These are phyloP conservation scores for Castanea sativa DNA, from an alignment of 306 rosid genomes.

Conservation along the genomic window DNA sequence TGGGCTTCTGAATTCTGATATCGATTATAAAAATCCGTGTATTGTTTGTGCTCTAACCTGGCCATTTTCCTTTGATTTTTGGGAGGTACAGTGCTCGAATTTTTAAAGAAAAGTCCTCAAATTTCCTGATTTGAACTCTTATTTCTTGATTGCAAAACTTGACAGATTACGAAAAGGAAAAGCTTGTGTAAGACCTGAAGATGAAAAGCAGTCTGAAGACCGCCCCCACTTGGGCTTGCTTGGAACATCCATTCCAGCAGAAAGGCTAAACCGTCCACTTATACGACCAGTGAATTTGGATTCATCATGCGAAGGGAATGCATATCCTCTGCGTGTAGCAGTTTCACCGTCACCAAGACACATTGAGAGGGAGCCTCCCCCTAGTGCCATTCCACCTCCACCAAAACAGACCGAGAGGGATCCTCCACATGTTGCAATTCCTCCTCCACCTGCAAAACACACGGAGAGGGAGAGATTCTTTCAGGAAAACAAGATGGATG, in stretches of 20 bases:
- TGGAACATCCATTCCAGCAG: constrained; percentile 47
- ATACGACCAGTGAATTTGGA: constrained; percentile 63
- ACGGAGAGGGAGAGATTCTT: constrained; percentile 79
- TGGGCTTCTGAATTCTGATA: background rate
- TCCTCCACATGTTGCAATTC: constrained; percentile 45
- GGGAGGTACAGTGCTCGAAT: constrained; percentile 5
- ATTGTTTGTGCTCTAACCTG: background rate
- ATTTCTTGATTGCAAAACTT: constrained; percentile 14
- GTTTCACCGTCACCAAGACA: background rate
- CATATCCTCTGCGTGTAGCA: constrained; percentile 33
- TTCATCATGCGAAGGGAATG: constrained; percentile 35
- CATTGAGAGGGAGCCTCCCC: background rate
- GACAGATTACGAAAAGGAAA: constrained; percentile 92
- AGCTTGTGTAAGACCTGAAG: constrained; percentile 83
- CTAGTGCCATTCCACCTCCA: constrained; percentile 17
- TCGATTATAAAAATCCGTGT: background rate
- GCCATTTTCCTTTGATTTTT: background rate
- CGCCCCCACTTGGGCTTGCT: constrained; percentile 45
- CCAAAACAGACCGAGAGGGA: constrained; percentile 33
- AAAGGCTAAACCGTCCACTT: constrained; percentile 73
- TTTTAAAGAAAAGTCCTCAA: background rate
- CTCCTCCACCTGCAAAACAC: constrained; percentile 94
- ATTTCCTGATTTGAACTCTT: constrained; percentile 13
- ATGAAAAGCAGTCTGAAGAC: constrained; percentile 51
- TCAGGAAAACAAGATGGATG: constrained; percentile 73